A percentile compares a stretch with the other conserved stretches of the same genome.
phyloP scores from a whole-genome alignment of 768 basidiomycete genomes.

The Xerocomellus intermedius region DNA sequence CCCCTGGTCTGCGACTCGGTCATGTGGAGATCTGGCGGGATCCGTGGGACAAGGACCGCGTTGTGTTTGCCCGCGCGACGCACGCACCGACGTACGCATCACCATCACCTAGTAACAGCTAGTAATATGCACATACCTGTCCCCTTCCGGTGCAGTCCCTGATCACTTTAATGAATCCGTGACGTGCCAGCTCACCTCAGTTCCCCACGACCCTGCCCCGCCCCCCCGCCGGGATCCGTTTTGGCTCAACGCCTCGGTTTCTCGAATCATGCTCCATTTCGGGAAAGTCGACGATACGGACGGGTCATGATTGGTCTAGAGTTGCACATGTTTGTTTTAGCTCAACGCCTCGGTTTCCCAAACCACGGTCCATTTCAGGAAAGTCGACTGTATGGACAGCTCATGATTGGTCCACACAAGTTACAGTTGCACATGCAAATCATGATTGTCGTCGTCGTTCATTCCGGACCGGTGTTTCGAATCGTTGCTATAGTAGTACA shows the following conservation, averaged over 20 bases:
- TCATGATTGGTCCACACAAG: background rate
- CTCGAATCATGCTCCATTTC: background rate
- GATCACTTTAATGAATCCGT: slow-evolving; percentile 10
- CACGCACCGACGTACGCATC: slow-evolving; percentile 8
- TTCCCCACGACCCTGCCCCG: background rate
- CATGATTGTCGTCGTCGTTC: slow-evolving; percentile 12
- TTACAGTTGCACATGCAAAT: slow-evolving; percentile 1
- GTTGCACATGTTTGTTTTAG: slow-evolving; percentile 2
- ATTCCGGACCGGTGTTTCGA: slow-evolving; percentile 10
- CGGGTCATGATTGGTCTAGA: background rate
- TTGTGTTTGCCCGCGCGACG: slow-evolving; percentile 54
- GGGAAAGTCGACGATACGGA: background rate
- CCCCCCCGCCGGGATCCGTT: background rate
- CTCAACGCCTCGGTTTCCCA: slow-evolving; percentile 8
- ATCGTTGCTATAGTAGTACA: slow-evolving; percentile 25
- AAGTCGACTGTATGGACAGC: background rate
- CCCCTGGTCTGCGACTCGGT: slow-evolving; percentile 42
- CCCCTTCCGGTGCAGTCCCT: too few species aligned
- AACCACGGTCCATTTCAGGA: background rate
- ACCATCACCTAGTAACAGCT: slow-evolving; percentile 16
- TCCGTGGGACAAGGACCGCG: slow-evolving; percentile 73
- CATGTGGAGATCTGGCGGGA: slow-evolving; percentile 70
- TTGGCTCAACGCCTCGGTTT: slow-evolving; percentile 10
- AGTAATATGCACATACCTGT: too few species aligned
- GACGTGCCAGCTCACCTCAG: slow-evolving; percentile 14